These are phyloP conservation scores for Claviceps capensis DNA, from an alignment of 2,329 filamentous ascomycete genomes.

Conservation along the genomic window DNA sequence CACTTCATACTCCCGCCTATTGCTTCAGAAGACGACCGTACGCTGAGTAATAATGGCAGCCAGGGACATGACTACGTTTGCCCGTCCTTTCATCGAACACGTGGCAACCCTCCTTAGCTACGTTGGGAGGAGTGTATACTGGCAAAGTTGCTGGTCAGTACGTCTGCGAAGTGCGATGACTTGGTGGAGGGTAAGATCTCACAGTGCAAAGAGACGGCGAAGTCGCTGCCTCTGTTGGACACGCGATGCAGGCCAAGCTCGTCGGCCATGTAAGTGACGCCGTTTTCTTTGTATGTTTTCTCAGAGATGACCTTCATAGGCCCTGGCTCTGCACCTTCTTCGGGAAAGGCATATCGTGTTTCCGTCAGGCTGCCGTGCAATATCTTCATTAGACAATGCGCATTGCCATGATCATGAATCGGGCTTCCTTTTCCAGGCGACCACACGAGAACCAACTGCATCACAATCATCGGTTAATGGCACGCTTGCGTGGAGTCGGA, in stretches of 20 bases:
- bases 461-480: not conserved
- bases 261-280: slow-evolving; percentile 86
- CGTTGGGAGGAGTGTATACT: slow-evolving; percentile 83
- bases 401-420: slow-evolving; percentile 80
- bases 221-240: slow-evolving; percentile 59
- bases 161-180: slow-evolving; percentile 11
- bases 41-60: slow-evolving; percentile 58
- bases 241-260: slow-evolving; percentile 77
- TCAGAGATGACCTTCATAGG: slow-evolving; percentile 53
- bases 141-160: slow-evolving; percentile 17
- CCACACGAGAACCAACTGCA: slow-evolving; percentile 76
- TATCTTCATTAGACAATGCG: slow-evolving; percentile 88
- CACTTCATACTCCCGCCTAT: slow-evolving; percentile 8
- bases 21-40: slow-evolving; percentile 37
- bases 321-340: slow-evolving; percentile 28
- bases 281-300: slow-evolving; percentile 53
- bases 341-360: slow-evolving; percentile 66
- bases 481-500: not conserved
- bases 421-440: slow-evolving; percentile 68
- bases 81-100: slow-evolving; percentile 71
- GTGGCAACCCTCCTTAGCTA: slow-evolving; percentile 67
- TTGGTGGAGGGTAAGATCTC: slow-evolving; percentile 17
- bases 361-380: slow-evolving; percentile 68
- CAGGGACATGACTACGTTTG: slow-evolving; percentile 54
- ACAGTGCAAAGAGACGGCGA: slow-evolving; percentile 74